Evolutionary conservation across 208 protist species (phyloP).

Genomic region (Tritrichomonas foetus): DNA sequence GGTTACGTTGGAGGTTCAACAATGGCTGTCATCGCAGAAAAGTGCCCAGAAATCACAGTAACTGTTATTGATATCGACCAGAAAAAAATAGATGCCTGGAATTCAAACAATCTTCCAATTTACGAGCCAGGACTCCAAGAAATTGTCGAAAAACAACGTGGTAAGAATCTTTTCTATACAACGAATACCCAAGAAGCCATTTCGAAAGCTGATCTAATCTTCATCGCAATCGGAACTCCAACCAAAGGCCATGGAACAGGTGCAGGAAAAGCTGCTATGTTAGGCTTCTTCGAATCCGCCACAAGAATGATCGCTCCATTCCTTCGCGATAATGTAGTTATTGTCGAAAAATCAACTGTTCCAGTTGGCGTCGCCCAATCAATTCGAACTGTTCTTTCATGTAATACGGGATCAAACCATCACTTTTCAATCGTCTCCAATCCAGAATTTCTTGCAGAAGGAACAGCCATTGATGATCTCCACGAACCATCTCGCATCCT

Average conservation of each 20-base stretch:
- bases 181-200: slow-evolving; percentile 70
- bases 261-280: slow-evolving; percentile 52
- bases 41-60: slow-evolving; percentile 76
- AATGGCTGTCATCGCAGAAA: slow-evolving; percentile 82
- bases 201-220: slow-evolving; percentile 78
- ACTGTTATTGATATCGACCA: slow-evolving; percentile 81
- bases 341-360: slow-evolving; percentile 89
- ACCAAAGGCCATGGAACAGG: slow-evolving; percentile 82
- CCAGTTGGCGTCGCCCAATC: slow-evolving; percentile 65
- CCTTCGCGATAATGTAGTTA: slow-evolving; percentile 64
- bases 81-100: slow-evolving; percentile 78
- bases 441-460: slow-evolving; percentile 94
- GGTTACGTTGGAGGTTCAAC: slow-evolving; percentile 91
- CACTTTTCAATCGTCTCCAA: slow-evolving; percentile 82
- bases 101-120: slow-evolving; percentile 60
- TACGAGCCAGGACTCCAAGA: slow-evolving; percentile 80
- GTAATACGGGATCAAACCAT: slow-evolving; percentile 41
- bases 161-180: slow-evolving; percentile 83
- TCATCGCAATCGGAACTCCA: slow-evolving; percentile 90
- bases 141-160: slow-evolving; percentile 54
- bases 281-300: not conserved
- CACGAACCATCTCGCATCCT: slow-evolving; percentile 83
- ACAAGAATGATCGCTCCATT: not conserved
- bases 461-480: slow-evolving; percentile 78
- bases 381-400: slow-evolving; percentile 58